Base-by-base conservation (phyloP, 2,329 filamentous ascomycete genomes). In the Aphanocladium album region DNA sequence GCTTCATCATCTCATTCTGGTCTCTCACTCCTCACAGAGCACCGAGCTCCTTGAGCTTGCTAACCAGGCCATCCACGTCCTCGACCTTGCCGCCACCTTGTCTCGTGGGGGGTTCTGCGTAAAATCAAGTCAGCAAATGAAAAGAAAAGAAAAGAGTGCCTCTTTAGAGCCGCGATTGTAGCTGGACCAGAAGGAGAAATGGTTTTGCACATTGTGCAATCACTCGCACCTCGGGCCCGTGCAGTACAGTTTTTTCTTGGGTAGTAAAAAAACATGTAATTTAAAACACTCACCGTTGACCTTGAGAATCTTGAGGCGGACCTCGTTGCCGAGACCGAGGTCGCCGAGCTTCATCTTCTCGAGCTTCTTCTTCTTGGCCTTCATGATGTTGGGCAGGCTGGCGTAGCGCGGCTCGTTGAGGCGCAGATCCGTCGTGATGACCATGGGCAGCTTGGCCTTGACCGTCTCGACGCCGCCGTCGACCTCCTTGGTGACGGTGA, bases 281-380 rank as follows among this genome's bases (percentile, higher is more conserved):
- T n/a, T n/a, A 57, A 35, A 63, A 41, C 66, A 81, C 86, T 70
- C 77, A 91, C 89, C 89, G 53, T 84, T 86, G 65, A 99, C 93
- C 83, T 95, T 95, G 68, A 98, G 71, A 59, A 91, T 90, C 86
- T 95, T 96, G 73, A 99, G 77, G 69, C 93, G 83, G 76, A 83
- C 87, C 74, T 83, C 82, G 57, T 84, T 84, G 68, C 92, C 87
- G 47, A 96, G 77, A 2, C 90, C 91, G 74, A 90, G 89, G 72
- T 99, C 95, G 61, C 80, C 83, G 73, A 97, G 74, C 66, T 84
- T 91, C 83, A 91, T 89, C 89, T 97, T 98, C 70, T 95, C 91
- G 68, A 99, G 72, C 71, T 90, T 90, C 89, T 99, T 99, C 90
- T 98, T 99, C 89, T 99, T 99, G 57, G 95, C 95, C 88, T 98